Evolutionary conservation across 2,329 filamentous ascomycete species (phyloP), one percentile per base, ranked within the genome.

Genomic region (Sphaerulina populicola): DNA sequence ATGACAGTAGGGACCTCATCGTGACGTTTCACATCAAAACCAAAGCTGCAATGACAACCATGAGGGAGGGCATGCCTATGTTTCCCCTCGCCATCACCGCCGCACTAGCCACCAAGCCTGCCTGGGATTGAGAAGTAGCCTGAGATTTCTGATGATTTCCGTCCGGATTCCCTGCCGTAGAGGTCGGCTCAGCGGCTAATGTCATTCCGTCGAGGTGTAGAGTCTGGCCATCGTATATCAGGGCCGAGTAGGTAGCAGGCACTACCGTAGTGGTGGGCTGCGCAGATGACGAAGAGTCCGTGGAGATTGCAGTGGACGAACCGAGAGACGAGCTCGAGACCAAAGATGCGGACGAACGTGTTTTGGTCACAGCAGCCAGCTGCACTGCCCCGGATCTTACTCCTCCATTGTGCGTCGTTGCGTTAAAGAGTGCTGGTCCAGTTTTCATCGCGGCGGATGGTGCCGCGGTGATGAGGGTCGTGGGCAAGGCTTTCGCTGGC

Each of bases 191-290:
- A 33, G 55, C 52, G 2, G 50, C 55, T 21, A 55, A 43, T 9
- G 55, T 57, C 27, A 54, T 47, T 2, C 47, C 49, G 5, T 45
- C 47, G 14, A 55, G n/a, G n/a, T 15, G 29, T n/a, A 55, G 15
- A 14, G 52, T 55, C 31, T 51, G 52, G 4, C 55, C 52, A 7
- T 50, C 23, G 21, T 42, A 52, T n/a, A 43, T 50, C 14, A 54
- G 21, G 8, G 12, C 37, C 14, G 39, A 41, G 18, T 12, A 12
- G 8, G 39, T 23, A 18, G 35, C 21, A 30, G 44, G 12, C n/a
- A 31, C 35, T 10, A 12, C 31, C 23, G 35, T 39, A 7, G 37
- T 8, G 10, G 36, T 8, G 10, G 36, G 23, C 44, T 21, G 18
- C 39, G 23, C 44, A 31, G 21, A 18, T 21, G 12, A 27, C 18